These are phyloP conservation scores for Calocybe cyanea DNA, from an alignment of 768 basidiomycete genomes.

Conservation along the genomic window DNA sequence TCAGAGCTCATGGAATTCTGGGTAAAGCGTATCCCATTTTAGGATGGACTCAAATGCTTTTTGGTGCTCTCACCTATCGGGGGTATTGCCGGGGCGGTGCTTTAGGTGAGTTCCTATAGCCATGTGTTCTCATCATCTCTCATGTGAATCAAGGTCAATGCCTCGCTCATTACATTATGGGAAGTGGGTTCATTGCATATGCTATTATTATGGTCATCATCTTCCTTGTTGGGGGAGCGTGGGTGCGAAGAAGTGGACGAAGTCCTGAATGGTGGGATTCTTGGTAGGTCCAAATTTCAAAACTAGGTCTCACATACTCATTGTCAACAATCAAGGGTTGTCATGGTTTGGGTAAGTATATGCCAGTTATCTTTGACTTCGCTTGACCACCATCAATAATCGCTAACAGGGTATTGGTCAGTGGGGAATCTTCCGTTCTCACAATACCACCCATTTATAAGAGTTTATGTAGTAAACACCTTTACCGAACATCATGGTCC, in stretches of 20 bases:
- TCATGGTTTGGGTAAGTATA: conserved; percentile 47
- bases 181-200: conserved; percentile 88
- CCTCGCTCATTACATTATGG: conserved; percentile 87
- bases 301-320: neutral
- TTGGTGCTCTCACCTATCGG: conserved; percentile 70
- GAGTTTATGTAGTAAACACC: conserved; percentile 62
- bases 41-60: conserved; percentile 87
- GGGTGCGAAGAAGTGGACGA: conserved; percentile 65
- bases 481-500: conserved; percentile 90
- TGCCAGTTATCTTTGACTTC: neutral
- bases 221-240: conserved; percentile 71
- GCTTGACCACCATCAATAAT: neutral
- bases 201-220: conserved; percentile 78
- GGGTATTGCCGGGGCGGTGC: conserved; percentile 79
- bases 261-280: conserved; percentile 90
- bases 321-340: conserved; percentile 28
- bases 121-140: neutral
- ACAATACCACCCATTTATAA: neutral
- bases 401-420: conserved; percentile 51
- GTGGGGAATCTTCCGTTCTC: conserved; percentile 14
- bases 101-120: conserved; percentile 36
- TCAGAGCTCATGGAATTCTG: conserved; percentile 68
- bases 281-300: conserved; percentile 39
- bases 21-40: conserved; percentile 82
- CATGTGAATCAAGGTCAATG: conserved; percentile 56